Base-by-base conservation (phyloP, 257 asterid species). In the Solanum infundibuliforme region DNA sequence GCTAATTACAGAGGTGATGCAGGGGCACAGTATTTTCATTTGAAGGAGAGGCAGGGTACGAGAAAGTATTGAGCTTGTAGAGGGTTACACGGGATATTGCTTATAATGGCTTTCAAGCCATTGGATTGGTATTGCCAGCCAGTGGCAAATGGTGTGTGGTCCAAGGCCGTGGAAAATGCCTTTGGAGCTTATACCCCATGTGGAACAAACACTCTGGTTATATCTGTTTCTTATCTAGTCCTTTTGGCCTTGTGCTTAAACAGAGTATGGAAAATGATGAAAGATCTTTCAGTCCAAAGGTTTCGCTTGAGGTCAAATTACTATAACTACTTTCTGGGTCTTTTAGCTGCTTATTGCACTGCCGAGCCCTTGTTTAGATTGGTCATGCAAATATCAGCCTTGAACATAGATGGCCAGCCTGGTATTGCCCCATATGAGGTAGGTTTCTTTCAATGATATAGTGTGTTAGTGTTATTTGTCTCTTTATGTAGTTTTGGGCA, bases 131-230 rank as follows among this genome's bases (percentile, higher is more conserved):
- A 94, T 81, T 97, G 99, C 91, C 90, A 92, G 93, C 98, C 99
- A 31, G 82, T 74, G 31, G 52, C 48, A 88, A 91, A 92, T 85
- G 98, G 98, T 86, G 91, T 94, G 29, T 97, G 99, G 99, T 92
- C 98, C 36, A 92, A 90, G 88, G 94, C 92, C 31, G 94, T 94
- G 46, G 96, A 97, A 65, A 95, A 94, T 92, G 98, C 98, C 27
- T 97, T 97, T 21, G 99, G 99, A 88, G 94, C 96, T 83, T 95
- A 91, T 85, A 95, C 99, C 43, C 98, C 99, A 3, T 97, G 99
- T 89, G 99, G 93, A 55, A 92, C 94, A 8, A 96, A 97, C 90
- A 87, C 98, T 87, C 79, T 95, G 86, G 99, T 95, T 68, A 90
- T 93, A 86, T 92, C 95, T 88, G 82, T 94, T 77, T 92, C 98